Evolutionary conservation across 2,329 filamentous ascomycete species (phyloP), one percentile per base, ranked within the genome.

Genomic region (Penicillium sclerotiorum): DNA sequence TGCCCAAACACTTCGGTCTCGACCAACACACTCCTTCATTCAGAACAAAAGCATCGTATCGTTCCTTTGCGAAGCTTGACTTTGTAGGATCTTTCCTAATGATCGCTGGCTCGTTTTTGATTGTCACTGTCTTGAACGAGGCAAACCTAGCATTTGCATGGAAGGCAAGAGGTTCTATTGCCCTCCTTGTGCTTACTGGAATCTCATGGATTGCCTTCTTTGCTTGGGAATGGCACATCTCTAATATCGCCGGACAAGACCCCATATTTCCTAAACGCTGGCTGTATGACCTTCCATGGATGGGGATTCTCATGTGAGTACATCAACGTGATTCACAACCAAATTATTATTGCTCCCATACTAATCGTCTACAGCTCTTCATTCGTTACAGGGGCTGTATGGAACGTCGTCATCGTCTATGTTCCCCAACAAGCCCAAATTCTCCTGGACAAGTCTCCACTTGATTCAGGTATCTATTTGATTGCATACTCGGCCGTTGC

Each of bases 91-190:
- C 57, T 11, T 5, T 60, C 8, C 41, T 77, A 2, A 59, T 72
- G 1, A 64, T 80, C 6, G 68, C 67, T 0, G 69, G 70, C 3
- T 76, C 75, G 0, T 68, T 76, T 3, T 64, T 79, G 3, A 56
- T 80, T n/a, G 70, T 78, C 13, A 74, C 77, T 32, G 75, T 71
- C 1, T 63, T 80, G 12, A 71, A 80, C 39, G 68, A 77, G 53
- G 76, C 64, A 5, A 76, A 77, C 5, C 58, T 68, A 15, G 63
- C 63, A 5, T 77, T 74, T 43, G 56, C 71, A 3, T 80, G 77
- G 77, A 60, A 53, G 7, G 74, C 70, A 0, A 42, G 46, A 36
- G 64, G 66, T 0, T 52, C 69, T 5, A 69, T 79, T 32, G 55
- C 54, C 5, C 58, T 62, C 12, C 54, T 62, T 17, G 52, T 62